Evolutionary conservation across 2,329 filamentous ascomycete species (phyloP).

Genomic region (Exophiala oligosperma): DNA sequence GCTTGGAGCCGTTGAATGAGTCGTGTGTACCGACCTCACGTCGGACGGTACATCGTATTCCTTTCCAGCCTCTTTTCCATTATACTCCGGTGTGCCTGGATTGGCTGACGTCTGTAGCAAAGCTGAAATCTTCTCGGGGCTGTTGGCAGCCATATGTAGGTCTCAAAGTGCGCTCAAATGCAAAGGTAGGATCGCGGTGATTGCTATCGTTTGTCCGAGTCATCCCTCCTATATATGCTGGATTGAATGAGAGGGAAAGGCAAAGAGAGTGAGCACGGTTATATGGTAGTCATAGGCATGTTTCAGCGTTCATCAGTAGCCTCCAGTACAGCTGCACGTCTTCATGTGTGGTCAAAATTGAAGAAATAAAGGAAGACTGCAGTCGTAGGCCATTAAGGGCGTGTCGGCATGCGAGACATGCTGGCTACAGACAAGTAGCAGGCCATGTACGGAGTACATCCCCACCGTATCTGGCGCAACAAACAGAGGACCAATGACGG

Average conservation of each 20-base stretch:
- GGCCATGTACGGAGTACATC: not conserved
- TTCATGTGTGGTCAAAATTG: not conserved
- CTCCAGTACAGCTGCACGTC: not conserved
- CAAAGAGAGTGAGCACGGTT: not conserved
- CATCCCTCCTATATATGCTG: slow-evolving; percentile 10
- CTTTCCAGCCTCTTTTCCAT: slow-evolving; percentile 6
- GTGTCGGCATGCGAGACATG: not conserved
- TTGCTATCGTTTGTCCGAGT: slow-evolving; percentile 9
- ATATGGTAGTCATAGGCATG: slow-evolving; percentile 9
- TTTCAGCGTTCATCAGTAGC: not conserved
- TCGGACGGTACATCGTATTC: slow-evolving; percentile 5
- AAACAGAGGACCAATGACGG: not conserved
- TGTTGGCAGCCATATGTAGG: slow-evolving; percentile 10
- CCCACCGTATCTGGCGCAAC: not conserved
- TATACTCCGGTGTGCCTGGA: not conserved
- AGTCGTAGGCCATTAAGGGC: not conserved
- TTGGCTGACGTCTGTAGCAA: slow-evolving; percentile 3
- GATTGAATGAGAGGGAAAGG: not conserved
- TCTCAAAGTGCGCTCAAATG: not conserved
- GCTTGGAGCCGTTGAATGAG: slow-evolving; percentile 9
- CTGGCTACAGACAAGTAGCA: not conserved
- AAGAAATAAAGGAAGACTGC: not conserved
- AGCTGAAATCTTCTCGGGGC: slow-evolving; percentile 13
- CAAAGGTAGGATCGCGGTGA: not conserved
- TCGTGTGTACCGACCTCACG: slow-evolving; percentile 9